A percentile compares a stretch with the other conserved stretches of the same genome.
These are phyloP conservation scores for Aureobasidium sp. DNA, from an alignment of 2,329 filamentous ascomycete species.

Conservation along the genomic window DNA sequence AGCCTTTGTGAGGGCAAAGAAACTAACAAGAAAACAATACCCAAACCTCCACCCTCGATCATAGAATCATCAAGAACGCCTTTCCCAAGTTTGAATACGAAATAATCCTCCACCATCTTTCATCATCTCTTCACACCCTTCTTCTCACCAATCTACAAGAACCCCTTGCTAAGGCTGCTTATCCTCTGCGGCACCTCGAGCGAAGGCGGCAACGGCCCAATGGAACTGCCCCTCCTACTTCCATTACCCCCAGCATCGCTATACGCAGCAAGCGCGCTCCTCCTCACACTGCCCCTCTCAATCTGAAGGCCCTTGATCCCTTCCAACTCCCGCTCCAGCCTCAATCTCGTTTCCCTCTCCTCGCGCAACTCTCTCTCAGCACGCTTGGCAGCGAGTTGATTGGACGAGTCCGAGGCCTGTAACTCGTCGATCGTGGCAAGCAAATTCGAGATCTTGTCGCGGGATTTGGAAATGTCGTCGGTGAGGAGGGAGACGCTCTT, in stretches of 20 bases:
- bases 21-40: background rate
- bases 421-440: constrained; percentile 90
- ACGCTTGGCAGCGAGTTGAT: constrained; percentile 73
- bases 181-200: constrained; percentile 32
- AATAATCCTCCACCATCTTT: background rate
- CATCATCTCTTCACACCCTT: background rate
- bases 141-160: constrained; percentile 36
- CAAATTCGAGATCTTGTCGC: constrained; percentile 85
- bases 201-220: constrained; percentile 31
- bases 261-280: constrained; percentile 29
- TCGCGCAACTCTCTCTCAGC: constrained; percentile 86
- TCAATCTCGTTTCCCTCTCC: constrained; percentile 72
- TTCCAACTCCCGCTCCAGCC: constrained; percentile 83
- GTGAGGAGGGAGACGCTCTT: constrained; percentile 72
- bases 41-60: background rate
- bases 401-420: constrained; percentile 75
- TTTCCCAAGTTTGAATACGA: background rate
- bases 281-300: constrained; percentile 46
- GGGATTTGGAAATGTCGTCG: constrained; percentile 76
- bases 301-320: constrained; percentile 66
- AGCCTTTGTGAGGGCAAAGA: background rate
- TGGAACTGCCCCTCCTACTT: constrained; percentile 38
- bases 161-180: constrained; percentile 43
- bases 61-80: background rate
- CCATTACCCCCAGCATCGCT: constrained; percentile 38